A percentile compares a stretch with the other conserved stretches of the same genome.
These are phyloP conservation scores for Nakazawaea anatomiae DNA, from an alignment of 805 yeast species.

Conservation along the genomic window DNA sequence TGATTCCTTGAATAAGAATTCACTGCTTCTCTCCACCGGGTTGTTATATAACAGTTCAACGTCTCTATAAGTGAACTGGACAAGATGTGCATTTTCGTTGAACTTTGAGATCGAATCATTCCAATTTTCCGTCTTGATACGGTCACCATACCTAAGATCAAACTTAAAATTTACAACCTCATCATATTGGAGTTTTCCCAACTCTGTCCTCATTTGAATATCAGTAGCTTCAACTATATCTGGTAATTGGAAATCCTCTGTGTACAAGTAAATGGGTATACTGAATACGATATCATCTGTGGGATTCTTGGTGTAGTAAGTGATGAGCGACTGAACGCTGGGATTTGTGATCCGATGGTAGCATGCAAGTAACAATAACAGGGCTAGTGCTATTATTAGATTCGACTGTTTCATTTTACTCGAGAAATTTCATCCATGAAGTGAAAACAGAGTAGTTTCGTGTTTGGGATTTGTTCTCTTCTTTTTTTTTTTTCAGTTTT, in stretches of 20 bases:
- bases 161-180: slow-evolving; percentile 15
- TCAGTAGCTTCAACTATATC: slow-evolving; percentile 58
- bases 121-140: not conserved
- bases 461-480: too few relatives aligned
- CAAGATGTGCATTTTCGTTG: slow-evolving; percentile 15
- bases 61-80: slow-evolving; percentile 15
- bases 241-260: slow-evolving; percentile 50
- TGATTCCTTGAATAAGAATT: slow-evolving; percentile 27
- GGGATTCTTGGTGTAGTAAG: slow-evolving; percentile 25
- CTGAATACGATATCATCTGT: slow-evolving; percentile 35
- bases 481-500: too few relatives aligned
- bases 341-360: not conserved
- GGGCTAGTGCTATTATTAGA: not conserved
- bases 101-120: slow-evolving; percentile 9
- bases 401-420: too few relatives aligned
- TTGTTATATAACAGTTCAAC: slow-evolving; percentile 23
- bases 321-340: not conserved
- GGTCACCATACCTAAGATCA: slow-evolving; percentile 15
- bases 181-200: slow-evolving; percentile 20
- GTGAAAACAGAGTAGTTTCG: too few relatives aligned
- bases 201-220: slow-evolving; percentile 35
- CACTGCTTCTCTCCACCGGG: slow-evolving; percentile 17
- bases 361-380: not conserved
- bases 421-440: too few relatives aligned
- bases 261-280: slow-evolving; percentile 36